Evolutionary conservation across 2,329 filamentous ascomycete genomes (phyloP).

Genomic region (Gyromitra esculenta): DNA sequence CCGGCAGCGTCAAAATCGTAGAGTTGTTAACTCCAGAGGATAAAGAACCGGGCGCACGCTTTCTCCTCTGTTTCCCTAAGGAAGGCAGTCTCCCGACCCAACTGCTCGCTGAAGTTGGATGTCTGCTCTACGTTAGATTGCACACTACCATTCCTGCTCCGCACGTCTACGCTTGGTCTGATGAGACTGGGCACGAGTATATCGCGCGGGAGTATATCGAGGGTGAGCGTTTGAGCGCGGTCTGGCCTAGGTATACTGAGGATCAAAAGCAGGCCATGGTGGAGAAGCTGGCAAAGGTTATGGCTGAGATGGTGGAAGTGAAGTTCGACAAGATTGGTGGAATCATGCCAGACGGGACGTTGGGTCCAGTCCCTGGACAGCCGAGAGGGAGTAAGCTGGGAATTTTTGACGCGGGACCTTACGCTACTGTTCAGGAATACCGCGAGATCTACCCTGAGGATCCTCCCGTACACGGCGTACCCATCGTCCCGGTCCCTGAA

Average conservation of each 20-base stretch:
- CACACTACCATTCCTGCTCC: conserved; percentile 22
- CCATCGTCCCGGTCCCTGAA: neutral
- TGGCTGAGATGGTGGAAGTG: neutral
- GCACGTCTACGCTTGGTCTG: conserved; percentile 6
- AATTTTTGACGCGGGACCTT: conserved; percentile 7
- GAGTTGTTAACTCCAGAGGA: neutral
- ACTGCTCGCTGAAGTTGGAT: conserved; percentile 15
- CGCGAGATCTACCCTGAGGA: neutral
- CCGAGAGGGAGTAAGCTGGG: neutral
- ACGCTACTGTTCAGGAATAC: neutral
- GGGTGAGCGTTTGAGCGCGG: neutral
- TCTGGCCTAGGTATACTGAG: neutral
- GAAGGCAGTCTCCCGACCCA: neutral
- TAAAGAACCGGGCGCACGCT: neutral
- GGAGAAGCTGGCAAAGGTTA: conserved; percentile 1
- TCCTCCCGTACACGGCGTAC: neutral
- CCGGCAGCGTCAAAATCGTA: neutral
- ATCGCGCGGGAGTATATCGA: conserved; percentile 1
- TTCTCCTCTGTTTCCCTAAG: conserved; percentile 10
- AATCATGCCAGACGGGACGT: neutral
- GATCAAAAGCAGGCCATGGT: neutral
- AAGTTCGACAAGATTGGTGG: conserved; percentile 9
- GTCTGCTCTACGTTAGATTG: conserved; percentile 1
- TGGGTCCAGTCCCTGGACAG: neutral
- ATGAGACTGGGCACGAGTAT: neutral